Evolutionary conservation across 768 basidiomycete genomes (phyloP).

Genomic region (Boletus bicolor): DNA sequence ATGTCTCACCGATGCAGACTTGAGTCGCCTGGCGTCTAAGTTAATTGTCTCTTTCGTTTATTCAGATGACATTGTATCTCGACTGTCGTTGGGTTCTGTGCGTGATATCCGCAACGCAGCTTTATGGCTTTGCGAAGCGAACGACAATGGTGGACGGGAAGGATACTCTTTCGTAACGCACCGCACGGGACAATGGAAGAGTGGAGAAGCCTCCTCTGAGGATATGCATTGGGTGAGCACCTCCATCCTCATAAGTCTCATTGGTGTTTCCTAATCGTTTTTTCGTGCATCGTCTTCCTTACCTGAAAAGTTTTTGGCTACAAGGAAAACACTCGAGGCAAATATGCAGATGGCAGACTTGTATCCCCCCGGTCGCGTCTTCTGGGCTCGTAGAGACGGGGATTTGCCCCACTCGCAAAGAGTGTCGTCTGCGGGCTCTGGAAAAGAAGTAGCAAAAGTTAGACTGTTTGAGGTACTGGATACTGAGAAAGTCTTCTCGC

Average conservation of each 20-base stretch:
- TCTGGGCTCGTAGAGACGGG: constrained; percentile 75
- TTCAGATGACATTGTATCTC: constrained; percentile 77
- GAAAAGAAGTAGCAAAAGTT: constrained; percentile 45
- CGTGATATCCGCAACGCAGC: constrained; percentile 73
- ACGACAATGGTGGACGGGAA: constrained; percentile 39
- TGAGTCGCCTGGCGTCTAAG: constrained; percentile 56
- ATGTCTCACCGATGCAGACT: constrained; percentile 56
- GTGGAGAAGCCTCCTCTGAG: constrained; percentile 52
- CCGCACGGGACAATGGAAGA: constrained; percentile 58
- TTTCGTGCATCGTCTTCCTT: background rate
- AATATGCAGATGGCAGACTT: constrained; percentile 74
- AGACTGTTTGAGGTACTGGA: constrained; percentile 77
- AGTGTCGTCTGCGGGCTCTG: constrained; percentile 14
- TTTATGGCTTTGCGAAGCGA: constrained; percentile 76
- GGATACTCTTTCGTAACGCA: constrained; percentile 41
- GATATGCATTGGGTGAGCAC: constrained; percentile 51
- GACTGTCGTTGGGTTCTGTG: constrained; percentile 74
- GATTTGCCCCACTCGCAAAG: constrained; percentile 56
- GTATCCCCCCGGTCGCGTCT: constrained; percentile 73
- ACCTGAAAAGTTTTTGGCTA: constrained; percentile 60
- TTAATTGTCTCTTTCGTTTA: constrained; percentile 78
- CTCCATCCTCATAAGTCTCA: background rate
- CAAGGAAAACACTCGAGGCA: constrained; percentile 81
- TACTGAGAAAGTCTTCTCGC: constrained; percentile 72
- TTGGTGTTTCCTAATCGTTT: background rate